Evolutionary conservation across 139 green algal genomes (phyloP), one percentile per base, ranked within the genome.

Genomic region (Chlorella sp.): DNA sequence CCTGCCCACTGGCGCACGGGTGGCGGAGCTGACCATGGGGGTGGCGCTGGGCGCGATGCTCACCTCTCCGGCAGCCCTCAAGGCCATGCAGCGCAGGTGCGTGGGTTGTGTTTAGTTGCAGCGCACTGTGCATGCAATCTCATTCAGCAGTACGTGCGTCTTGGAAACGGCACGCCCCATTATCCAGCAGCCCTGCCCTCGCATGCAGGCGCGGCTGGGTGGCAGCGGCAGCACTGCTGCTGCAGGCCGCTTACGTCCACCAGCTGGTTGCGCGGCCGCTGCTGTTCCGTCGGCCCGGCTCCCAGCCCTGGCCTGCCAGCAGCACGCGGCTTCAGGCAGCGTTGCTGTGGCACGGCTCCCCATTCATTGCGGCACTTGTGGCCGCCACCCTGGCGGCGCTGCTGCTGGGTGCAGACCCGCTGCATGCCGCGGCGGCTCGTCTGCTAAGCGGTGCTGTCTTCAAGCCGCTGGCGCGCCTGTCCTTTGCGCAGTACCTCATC

Each of bases 31-130:
- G 72, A 44, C 72, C 18, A n/a, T 21, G 1, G 72, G 72, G 12
- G 72, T 47, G 16, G 41, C 72, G 28, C 72, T 79, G 72, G 72
- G 72, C 72, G 20, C 36, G 28, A 44, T 79, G 72, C 72, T 79
- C 20, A 47, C 41, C 41, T 79, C 72, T 3, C 41, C 72, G 1
- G 41, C 41, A 17, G 72, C 72, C 23, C 41, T 79, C 23, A 39
- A n/a, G 41, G 36, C 41, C 34, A 13, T 63, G 41, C 28, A 34
- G 26, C 72, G 16, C 25, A 64, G 26, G 72, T 63, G 36, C 13
- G 69, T 5, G n/a, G n/a, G n/a, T n/a, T n/a, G n/a, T n/a, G n/a
- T n/a, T n/a, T n/a, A n/a, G n/a, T n/a, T n/a, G n/a, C n/a, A n/a
- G n/a, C n/a, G n/a, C n/a, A n/a, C n/a, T n/a, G n/a, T n/a, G n/a